Evolutionary conservation across 352 stramenopile genomes (phyloP), one percentile per base, ranked within the genome.

Genomic region (Plasmopara muralis): DNA sequence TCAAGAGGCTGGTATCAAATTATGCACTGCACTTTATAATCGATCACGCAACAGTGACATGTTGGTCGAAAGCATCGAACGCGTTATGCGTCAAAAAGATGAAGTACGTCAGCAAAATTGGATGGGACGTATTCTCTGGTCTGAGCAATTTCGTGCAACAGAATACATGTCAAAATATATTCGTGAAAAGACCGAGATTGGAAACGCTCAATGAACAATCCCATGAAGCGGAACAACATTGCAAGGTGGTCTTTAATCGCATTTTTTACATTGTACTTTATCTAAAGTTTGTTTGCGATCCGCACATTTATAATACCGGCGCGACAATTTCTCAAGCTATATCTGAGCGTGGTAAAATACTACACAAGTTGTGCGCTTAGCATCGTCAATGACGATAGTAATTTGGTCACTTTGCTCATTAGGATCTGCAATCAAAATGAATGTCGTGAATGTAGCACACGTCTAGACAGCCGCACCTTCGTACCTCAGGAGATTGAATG

Each of bases 151-250:
- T 50, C 77, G 80, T 30, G 76, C 83, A 5, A 89, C 83, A 6
- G 83, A 93, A 65, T 93, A 87, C 56, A 89, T 91, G 78, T 93
- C 83, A 6, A 62, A 74, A 29, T 93, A 76, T 55, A 91, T 93
- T 63, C 76, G 74, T 18, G 66, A 43, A 93, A 93, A 55, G 89
- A 89, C 42, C 64, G 73, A 50, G 48, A 29, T 4, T 8, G 38
- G 20, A 16, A 1, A 9, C 44, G 12, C 28, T 59, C 49, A 48
- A 42, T 46, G 10, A 9, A 59, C 43, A 60, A 3, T 25, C 3
- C 20, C 20, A 25, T 25, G 20, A 25, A 25, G 20, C 20, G 20
- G 20, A 25, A 25, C 20, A 25, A 25, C 3, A 25, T 25, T 25
- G 20, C 20, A 3, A 25, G 20, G 20, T 25, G 20, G 20, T 25